Base-by-base conservation (phyloP, 1,139 yeast genomes). In the Kurtzmaniella quercitrusa region DNA sequence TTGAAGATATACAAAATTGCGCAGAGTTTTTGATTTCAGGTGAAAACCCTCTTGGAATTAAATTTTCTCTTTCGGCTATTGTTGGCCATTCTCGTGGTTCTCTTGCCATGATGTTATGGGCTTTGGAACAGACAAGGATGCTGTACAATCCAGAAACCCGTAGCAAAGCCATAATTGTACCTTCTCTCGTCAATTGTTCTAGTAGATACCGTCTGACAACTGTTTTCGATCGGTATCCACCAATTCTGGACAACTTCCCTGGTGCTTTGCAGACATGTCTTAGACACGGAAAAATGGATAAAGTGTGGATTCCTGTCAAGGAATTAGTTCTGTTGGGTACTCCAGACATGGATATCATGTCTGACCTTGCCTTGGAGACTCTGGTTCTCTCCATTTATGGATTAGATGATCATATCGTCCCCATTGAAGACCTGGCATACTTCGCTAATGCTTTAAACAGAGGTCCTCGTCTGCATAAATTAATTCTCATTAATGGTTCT, bases 41-140 rank as follows among this genome's bases (percentile, higher is more conserved):
- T 32, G 56, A 58, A 17, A 71, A 71, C 46, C 68, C 74, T 7
- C 43, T 65, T 32, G 71, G 67, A 0, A 59, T 63, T 11, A 59
- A 62, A 33, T 65, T 83, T 43, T 60, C 73, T 2, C 63, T 88
- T 11, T 77, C 78, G 41, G 59, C 83, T 2, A 68, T 84, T 5
- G 68, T 87, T 30, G 83, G 81, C 2, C 98, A 91, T 58, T 87
- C 96, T 0, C 67, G 97, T 46, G 97, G 95, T 3, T 71, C 79
- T 1, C 76, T 85, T 19, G 84, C 93, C n/a, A 78, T 82, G 80
- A 81, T 87, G 53, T 65, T 76, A 44, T 89, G 94, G 88, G 82
- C 84, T 1, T 46, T 73, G 36, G 51, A 60, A 39, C 78, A 76
- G 47, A 72, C 70, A 44, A 47, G 55, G 14, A 51, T 60, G 19